Base-by-base conservation (phyloP, 1,284 basidiomycete genomes). In the Amylostereum chailletii region DNA sequence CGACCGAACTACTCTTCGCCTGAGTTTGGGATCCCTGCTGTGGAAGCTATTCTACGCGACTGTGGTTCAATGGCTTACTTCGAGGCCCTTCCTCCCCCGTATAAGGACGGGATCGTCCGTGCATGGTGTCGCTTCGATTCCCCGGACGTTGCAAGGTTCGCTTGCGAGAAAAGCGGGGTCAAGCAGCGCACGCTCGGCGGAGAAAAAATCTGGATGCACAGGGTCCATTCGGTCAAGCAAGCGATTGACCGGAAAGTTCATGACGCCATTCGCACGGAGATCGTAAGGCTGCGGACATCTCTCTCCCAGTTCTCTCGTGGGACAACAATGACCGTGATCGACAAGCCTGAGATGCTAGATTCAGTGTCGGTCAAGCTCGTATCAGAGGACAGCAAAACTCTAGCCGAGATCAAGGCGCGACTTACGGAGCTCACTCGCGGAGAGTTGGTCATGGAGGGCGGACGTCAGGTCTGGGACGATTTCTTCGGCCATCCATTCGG, bases 341-440 rank as follows among this genome's bases (percentile, higher is more conserved):
- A 62, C 29, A 19, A 19, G 19, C 19, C 19, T 8, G 6, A 63
- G n/a, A 51, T 53, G 2, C 10, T 5, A 0, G 48, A 48, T 0
- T 59, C 64, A 1, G 66, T 70, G 10, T 48, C 51, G 2, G 62
- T 83, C 42, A 75, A 66, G 53, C 49, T 85, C 1, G 69, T 64
- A 0, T 74, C 74, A 0, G 69, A 73, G 6, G 68, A 72, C 10
- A 56, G 72, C 7, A 68, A 70, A 40, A 65, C 72, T 2, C 60
- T 87, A 2, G 72, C 74, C 0, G 62, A 61, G 42, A 69, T 83
- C 46, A 86, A 85, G 58, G 60, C 66, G 0, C 71, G 78, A 48
- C 71, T 85, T 26, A 82, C 85, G 56, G 68, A 68, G n/a, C 65
- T 82, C 9, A 60, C 82, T 0, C 71, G 69, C 1, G 84, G 86